Conservation (phyloP, 2,329 filamentous ascomycete genomes). For the Aspergillus proliferans region DNA sequence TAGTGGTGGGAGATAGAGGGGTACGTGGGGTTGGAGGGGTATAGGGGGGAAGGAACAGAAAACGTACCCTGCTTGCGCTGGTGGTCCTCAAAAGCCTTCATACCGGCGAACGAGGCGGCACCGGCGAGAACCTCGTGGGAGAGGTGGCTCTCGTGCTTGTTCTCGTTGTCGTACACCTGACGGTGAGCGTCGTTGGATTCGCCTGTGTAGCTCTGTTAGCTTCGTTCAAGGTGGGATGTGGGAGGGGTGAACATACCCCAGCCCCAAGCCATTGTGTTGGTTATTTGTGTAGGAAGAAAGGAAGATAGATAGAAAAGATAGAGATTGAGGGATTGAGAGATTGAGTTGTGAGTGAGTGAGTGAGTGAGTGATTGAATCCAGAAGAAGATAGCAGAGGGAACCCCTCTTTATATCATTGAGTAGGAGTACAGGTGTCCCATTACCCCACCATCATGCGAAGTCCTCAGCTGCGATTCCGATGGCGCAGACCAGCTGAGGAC, state of each 20-base stretch:
- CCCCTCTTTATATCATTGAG: neutral
- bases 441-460: too few relatives aligned
- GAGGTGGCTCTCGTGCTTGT: conserved; percentile 55
- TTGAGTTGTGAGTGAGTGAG: neutral
- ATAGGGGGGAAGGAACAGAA: neutral
- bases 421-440: too few relatives aligned
- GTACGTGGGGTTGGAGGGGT: neutral
- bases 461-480: too few relatives aligned
- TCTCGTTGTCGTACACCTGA: conserved; percentile 44
- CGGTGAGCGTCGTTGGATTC: conserved; percentile 50
- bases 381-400: neutral
- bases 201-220: conserved; percentile 28
- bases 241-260: conserved; percentile 21
- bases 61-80: conserved; percentile 60
- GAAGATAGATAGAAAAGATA: neutral
- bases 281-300: conserved; percentile 1
- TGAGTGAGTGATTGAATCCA: neutral
- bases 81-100: conserved; percentile 72
- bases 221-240: conserved; percentile 2
- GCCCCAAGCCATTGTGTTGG: conserved; percentile 30
- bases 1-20: too few relatives aligned
- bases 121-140: conserved; percentile 70
- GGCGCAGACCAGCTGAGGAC: too few relatives aligned
- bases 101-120: conserved; percentile 69
- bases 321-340: neutral